Percentiles rank a stretch among this genome's conserved stretches.
phyloP scores from a whole-genome alignment of 2,329 filamentous ascomycete genomes.

The Trichoderma oligosporum region DNA sequence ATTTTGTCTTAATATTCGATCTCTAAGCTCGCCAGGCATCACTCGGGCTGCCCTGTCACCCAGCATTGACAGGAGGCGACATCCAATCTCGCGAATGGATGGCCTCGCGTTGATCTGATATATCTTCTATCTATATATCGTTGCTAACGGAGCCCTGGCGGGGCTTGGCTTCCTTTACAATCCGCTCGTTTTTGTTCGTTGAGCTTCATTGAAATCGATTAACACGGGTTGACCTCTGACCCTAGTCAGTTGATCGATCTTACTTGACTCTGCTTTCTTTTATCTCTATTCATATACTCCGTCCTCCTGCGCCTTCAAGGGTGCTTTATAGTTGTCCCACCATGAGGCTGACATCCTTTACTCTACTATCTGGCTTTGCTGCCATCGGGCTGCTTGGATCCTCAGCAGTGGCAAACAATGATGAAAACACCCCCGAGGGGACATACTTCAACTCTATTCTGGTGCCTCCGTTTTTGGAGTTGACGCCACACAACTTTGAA shows the following conservation, averaged over 20 bases:
- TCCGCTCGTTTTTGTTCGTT: not conserved
- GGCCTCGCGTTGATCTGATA: not conserved
- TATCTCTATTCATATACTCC: not conserved
- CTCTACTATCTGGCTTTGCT: conserved; percentile 46
- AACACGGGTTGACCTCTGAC: not conserved
- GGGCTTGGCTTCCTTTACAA: not conserved
- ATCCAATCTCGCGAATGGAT: conserved; percentile 10
- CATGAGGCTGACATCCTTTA: conserved; percentile 37
- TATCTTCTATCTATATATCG: not conserved
- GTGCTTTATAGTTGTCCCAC: conserved; percentile 18
- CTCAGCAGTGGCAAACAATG: not conserved
- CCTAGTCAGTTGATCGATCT: not conserved
- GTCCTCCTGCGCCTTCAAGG: not conserved
- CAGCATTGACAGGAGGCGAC: not conserved
- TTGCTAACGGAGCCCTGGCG: too few relatives aligned
- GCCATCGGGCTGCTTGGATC: conserved; percentile 26
- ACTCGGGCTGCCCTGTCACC: conserved; percentile 5
- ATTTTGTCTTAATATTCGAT: not conserved
- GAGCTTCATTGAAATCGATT: not conserved
- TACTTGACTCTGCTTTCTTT: not conserved
- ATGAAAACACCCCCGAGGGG: conserved; percentile 37
- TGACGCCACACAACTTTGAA: conserved; percentile 56
- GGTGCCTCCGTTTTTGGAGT: conserved; percentile 61
- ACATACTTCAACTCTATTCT: conserved; percentile 64
- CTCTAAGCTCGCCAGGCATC: conserved; percentile 2